Evolutionary conservation across 1,284 basidiomycete species (phyloP).

Genomic region (Takashimella tepidaria): DNA sequence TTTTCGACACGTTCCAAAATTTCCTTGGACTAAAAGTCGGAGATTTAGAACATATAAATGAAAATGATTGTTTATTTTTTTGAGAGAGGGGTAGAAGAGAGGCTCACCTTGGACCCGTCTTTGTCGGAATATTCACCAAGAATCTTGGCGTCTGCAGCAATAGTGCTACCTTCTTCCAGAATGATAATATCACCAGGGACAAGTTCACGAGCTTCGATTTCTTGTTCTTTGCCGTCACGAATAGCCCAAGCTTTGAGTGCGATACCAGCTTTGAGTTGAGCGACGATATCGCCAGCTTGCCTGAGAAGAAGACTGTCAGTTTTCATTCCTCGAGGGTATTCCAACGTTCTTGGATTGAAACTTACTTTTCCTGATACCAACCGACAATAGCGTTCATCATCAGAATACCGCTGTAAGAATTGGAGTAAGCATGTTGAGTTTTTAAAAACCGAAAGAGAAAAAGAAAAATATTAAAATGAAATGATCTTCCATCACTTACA

Average conservation of each 20-base stretch:
- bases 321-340: too few species aligned
- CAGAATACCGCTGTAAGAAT: conserved; percentile 48
- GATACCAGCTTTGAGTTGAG: conserved; percentile 56
- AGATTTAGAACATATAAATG: too few species aligned
- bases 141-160: conserved; percentile 54
- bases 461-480: too few species aligned
- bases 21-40: conserved; percentile 15
- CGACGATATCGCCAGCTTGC: conserved; percentile 43
- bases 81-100: too few species aligned
- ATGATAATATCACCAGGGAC: conserved; percentile 55
- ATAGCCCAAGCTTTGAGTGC: conserved; percentile 52
- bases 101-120: conserved; percentile 42
- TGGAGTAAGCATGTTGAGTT: too few species aligned
- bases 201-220: conserved; percentile 55
- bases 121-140: conserved; percentile 51
- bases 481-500: too few species aligned
- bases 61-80: conserved; percentile 16
- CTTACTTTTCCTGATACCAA: conserved; percentile 57
- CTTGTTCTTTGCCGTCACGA: conserved; percentile 51
- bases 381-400: conserved; percentile 55
- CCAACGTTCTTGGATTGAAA: too few species aligned
- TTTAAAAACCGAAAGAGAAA: too few species aligned
- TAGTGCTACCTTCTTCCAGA: conserved; percentile 53
- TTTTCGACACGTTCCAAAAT: conserved; percentile 20
- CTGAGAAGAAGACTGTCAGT: conserved; percentile 15